phyloP scores from a whole-genome alignment of 306 rosid species.

The Rosa multiflora region DNA sequence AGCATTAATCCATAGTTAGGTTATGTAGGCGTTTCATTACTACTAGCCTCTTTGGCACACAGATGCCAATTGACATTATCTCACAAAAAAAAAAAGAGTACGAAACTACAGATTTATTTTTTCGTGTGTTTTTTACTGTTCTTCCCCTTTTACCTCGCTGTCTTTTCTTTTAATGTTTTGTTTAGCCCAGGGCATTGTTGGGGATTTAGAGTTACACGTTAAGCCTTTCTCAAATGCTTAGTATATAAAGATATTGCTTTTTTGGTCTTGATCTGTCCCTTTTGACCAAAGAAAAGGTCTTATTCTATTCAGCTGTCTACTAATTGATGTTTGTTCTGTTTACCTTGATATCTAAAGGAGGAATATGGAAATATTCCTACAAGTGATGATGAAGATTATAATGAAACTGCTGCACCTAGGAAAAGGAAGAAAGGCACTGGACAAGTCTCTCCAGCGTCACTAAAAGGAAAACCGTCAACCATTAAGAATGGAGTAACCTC shows the following conservation, averaged over 20 bases:
- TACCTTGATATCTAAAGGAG: slow-evolving; percentile 51
- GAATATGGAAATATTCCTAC: slow-evolving; percentile 54
- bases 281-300: background rate
- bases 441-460: slow-evolving; percentile 31
- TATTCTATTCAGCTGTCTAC: slow-evolving; percentile 7
- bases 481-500: slow-evolving; percentile 43
- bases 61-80: background rate
- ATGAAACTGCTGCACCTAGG: slow-evolving; percentile 32
- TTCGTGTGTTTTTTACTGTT: background rate
- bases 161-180: background rate
- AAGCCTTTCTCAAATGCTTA: background rate
- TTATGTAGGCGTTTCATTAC: background rate
- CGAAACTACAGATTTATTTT: background rate
- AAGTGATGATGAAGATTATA: slow-evolving; percentile 84
- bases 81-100: background rate
- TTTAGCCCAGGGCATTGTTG: background rate
- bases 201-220: background rate
- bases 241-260: background rate
- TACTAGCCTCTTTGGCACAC: background rate
- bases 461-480: slow-evolving; percentile 29
- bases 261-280: background rate
- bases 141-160: background rate
- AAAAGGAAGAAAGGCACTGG: slow-evolving; percentile 29
- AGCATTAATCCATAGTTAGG: background rate
- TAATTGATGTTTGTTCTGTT: slow-evolving; percentile 25